phyloP scores from a whole-genome alignment of 106 monocot species.

The Alisma plantagoaquatica region DNA sequence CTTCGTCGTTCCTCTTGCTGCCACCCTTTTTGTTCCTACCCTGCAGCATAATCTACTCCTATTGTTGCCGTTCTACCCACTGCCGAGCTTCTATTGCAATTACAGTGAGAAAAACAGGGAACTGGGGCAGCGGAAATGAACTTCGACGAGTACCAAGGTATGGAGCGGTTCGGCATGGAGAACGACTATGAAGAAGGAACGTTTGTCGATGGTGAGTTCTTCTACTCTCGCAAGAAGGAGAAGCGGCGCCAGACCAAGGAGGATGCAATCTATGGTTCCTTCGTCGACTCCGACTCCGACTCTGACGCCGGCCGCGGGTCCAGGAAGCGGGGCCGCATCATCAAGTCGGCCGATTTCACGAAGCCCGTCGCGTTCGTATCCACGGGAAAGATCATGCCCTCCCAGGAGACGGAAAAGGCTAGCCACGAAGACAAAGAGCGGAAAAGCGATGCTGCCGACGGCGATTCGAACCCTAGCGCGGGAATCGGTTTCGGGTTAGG shows the following conservation, averaged over 20 bases:
- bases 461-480: neutral
- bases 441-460: neutral
- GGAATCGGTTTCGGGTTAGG: slow-evolving; percentile 38
- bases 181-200: slow-evolving; percentile 27
- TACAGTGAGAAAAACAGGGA: no score
- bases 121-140: no score
- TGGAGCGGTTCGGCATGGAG: slow-evolving; percentile 35
- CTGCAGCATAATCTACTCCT: no score
- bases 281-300: slow-evolving; percentile 17
- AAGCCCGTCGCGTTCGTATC: slow-evolving; percentile 83
- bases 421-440: slow-evolving; percentile 4
- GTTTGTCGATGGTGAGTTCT: slow-evolving; percentile 22
- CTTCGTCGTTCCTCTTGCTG: no score
- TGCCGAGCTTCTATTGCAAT: no score
- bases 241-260: slow-evolving; percentile 15
- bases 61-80: no score
- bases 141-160: slow-evolving; percentile 22
- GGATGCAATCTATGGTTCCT: slow-evolving; percentile 20
- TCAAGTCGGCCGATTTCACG: slow-evolving; percentile 41
- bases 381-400: slow-evolving; percentile 54
- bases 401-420: slow-evolving; percentile 30
- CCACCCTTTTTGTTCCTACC: no score
- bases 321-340: slow-evolving; percentile 16
- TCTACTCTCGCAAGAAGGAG: slow-evolving; percentile 18
- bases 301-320: slow-evolving; percentile 9